Evolutionary conservation across 1,284 basidiomycete genomes (phyloP), one percentile per base, ranked within the genome.

Genomic region (Athelia sp.): DNA sequence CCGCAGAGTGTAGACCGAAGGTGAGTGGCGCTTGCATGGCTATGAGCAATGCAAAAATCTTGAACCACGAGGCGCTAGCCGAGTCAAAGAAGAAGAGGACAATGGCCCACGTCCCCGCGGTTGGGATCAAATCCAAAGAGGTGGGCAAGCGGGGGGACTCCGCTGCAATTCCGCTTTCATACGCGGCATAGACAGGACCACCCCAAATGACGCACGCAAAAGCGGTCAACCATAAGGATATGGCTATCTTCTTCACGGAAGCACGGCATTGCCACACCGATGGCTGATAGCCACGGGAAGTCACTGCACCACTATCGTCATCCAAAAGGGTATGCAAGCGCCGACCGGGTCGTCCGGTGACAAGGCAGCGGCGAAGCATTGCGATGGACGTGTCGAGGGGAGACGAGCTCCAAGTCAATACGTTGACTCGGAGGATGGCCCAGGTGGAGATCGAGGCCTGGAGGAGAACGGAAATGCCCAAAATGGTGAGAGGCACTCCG

Each of bases 391-490:
- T 62, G 15, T 64, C 62, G n/a, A 63, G 59, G 21, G 64, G 54
- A 1, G 64, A 66, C 29, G 64, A 59, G 19, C 63, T 65, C 64
- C 62, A 63, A 1, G 64, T 66, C 50, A 60, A 47, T 22, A 64
- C 52, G 22, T 59, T 52, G 15, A 60, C 52, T 29, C 52, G 38
- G 23, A 52, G 34, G 31, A 54, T 53, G 4, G 57, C 55, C 1
- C 46, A 32, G 18, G 66, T 49, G 14, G 65, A 54, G 36, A 66
- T 56, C n/a, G 53, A 1, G n/a, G n/a, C n/a, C n/a, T n/a, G n/a
- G n/a, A n/a, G n/a, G n/a, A n/a, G n/a, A n/a, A n/a, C n/a, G n/a
- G n/a, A n/a, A n/a, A n/a, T n/a, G n/a, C n/a, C n/a, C n/a, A n/a
- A n/a, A n/a, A n/a, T n/a, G n/a, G n/a, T n/a, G n/a, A n/a, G n/a